phyloP scores from a whole-genome alignment of 345 rosid species.

The Camelina hispida region DNA sequence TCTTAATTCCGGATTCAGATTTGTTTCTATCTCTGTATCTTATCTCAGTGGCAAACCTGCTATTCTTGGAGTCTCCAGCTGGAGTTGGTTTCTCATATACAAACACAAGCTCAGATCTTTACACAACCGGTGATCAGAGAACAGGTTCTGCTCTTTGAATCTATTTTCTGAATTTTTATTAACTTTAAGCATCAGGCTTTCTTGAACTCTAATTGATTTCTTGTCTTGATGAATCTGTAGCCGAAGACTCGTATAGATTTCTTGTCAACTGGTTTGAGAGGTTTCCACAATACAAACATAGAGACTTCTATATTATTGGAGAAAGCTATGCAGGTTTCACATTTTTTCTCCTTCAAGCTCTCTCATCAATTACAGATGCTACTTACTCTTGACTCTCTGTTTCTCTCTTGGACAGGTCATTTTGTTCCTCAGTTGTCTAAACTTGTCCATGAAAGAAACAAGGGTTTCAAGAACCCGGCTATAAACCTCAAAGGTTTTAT shows the following conservation, averaged over 20 bases:
- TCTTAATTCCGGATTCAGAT: slow-evolving; percentile 17
- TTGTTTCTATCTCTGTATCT: slow-evolving; percentile 1
- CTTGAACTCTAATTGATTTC: slow-evolving; percentile 13
- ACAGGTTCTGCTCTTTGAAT: slow-evolving; percentile 60
- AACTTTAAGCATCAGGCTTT: neutral
- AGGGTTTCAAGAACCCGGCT: slow-evolving; percentile 63
- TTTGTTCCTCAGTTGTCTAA: slow-evolving; percentile 97
- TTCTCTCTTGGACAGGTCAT: slow-evolving; percentile 65
- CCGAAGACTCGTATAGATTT: slow-evolving; percentile 84
- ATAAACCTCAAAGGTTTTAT: slow-evolving; percentile 90
- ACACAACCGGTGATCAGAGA: slow-evolving; percentile 80
- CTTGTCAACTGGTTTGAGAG: slow-evolving; percentile 88
- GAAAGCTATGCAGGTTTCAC: slow-evolving; percentile 93
- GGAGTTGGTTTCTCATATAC: slow-evolving; percentile 97
- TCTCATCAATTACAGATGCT: neutral
- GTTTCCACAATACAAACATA: slow-evolving; percentile 92
- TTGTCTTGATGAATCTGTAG: slow-evolving; percentile 49
- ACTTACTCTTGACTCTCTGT: neutral
- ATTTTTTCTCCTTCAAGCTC: slow-evolving; percentile 2
- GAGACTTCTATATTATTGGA: slow-evolving; percentile 91
- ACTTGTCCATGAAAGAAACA: slow-evolving; percentile 71
- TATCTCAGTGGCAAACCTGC: slow-evolving; percentile 82
- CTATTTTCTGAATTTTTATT: neutral
- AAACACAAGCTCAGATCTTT: slow-evolving; percentile 82
- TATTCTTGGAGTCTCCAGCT: slow-evolving; percentile 95